Base-by-base conservation (phyloP, 2,329 filamentous ascomycete genomes). In the Didymella segeticola region DNA sequence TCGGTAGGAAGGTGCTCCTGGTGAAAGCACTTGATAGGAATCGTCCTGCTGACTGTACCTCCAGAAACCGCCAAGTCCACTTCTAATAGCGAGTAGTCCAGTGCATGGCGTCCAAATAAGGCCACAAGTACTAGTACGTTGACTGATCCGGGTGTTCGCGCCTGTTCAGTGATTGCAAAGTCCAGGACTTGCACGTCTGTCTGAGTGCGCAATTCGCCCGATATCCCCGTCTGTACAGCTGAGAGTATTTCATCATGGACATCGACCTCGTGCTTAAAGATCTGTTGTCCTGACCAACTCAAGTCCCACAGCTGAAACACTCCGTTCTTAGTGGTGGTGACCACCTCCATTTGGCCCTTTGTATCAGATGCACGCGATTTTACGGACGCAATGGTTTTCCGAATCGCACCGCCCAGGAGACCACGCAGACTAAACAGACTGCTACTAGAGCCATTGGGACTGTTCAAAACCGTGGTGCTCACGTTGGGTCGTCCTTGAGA, bases 221-320 rank as follows among this genome's bases (percentile, higher is more conserved):
- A 56, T 37, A 83, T 81, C 10, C 81, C 75, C 31, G 82, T 77
- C 47, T 84, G 83, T 15, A 96, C 77, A 26, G 86, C 85, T 2
- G 80, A 74, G 14, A 88, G 70, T 29, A 97, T 81, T 4, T 83
- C 75, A 19, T 87, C 85, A 49, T 86, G 85, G 52, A 87, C 80
- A 71, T 96, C 89, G 19, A 87, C 80, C 57, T 93, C 90, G 22
- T 83, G 83, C 39, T 89, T 83, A 41, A 91, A 82, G 36, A 89
- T 86, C 68, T 92, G 88, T 62, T 93, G 90, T 27, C 93, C 93
- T 56, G 90, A 90, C 73, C 93, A 91, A 67, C 93, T 91, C 36
- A 97, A 82, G 68, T 89, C 90, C 95, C 95, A 99, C 7, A 88
- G 83, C 64, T 96, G 89, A 22, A 99, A 78, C 53, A 87, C 84